These are phyloP conservation scores for Ophiocordyceps robertsii DNA, from an alignment of 2,329 filamentous ascomycete species.

Conservation along the genomic window DNA sequence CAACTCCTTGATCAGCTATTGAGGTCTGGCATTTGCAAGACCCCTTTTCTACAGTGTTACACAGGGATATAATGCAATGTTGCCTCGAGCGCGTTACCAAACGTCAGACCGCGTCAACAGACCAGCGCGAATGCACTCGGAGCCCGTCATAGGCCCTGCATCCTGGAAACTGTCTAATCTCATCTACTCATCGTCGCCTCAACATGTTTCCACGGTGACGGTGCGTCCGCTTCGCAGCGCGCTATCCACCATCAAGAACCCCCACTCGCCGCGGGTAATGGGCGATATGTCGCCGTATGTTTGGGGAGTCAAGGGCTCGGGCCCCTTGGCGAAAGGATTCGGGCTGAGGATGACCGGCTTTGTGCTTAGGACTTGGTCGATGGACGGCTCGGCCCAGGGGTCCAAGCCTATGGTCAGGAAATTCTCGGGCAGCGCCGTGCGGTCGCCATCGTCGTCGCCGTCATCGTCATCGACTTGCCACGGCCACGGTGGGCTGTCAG, in stretches of 20 bases:
- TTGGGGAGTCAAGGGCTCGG: constrained; percentile 43
- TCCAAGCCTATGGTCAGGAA: constrained; percentile 12
- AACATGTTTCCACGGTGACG: constrained; percentile 39
- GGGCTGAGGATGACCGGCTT: constrained; percentile 8
- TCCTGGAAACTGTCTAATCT: no score
- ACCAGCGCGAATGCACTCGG: no score
- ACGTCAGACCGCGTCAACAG: no score
- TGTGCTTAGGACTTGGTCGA: constrained; percentile 28
- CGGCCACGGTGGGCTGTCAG: no score
- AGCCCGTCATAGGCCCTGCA: no score
- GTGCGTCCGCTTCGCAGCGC: constrained; percentile 28
- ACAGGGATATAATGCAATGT: background rate
- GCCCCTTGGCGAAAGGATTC: constrained; percentile 7
- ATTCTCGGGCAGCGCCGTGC: constrained; percentile 23
- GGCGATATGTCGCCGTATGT: constrained; percentile 49
- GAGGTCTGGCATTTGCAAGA: background rate
- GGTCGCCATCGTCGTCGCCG: constrained; percentile 20
- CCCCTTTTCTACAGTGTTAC: background rate
- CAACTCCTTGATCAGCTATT: background rate
- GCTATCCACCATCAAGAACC: constrained; percentile 40
- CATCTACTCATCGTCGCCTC: constrained; percentile 11
- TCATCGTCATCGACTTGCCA: constrained; percentile 6
- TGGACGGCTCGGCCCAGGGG: constrained; percentile 21
- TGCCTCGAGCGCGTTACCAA: background rate
- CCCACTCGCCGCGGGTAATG: constrained; percentile 49